Evolutionary conservation across 1,139 yeast species (phyloP), one percentile per base, ranked within the genome.

Genomic region (Sporopachydermia cereana): DNA sequence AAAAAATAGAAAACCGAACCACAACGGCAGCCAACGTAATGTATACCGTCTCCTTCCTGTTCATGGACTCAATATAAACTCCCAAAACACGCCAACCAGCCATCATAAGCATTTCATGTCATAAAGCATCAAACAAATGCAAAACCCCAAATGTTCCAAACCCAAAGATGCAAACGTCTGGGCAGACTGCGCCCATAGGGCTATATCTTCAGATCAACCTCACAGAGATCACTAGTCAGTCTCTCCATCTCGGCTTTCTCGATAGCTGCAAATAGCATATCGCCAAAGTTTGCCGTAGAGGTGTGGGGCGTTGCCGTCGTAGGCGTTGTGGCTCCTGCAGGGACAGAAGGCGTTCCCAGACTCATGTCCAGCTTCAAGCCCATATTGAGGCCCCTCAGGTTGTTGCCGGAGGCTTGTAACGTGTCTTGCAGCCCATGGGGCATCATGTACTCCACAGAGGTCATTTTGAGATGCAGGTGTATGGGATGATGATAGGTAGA

Each of bases 161-260:
- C n/a, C n/a, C n/a, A n/a, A n/a, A n/a, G n/a, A n/a, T n/a, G n/a
- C n/a, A n/a, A n/a, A n/a, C n/a, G n/a, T n/a, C n/a, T n/a, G n/a
- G n/a, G n/a, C n/a, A n/a, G n/a, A n/a, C 30, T 27, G 30, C 30
- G 22, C 22, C 39, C 39, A 34, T 34, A 12, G 9, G 9, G 39
- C 22, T 34, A 34, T n/a, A n/a, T 34, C 12, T n/a, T 5, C 39
- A 34, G 39, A 7, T 34, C 39, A 34, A 34, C 17, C 5, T 34
- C 39, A 20, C 39, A 20, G 9, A 34, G n/a, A 34, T 34, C 39
- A 21, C 17, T 21, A 7, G 18, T n/a, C 39, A 34, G 5, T n/a
- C 39, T 34, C 17, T 34, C 39, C 39, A 34, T 7, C 22, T 34
- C 39, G 22, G 39, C 39, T 34, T 34, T 34, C 17, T 34, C 39